Conservation (phyloP, 2,329 filamentous ascomycete genomes). For the Aaosphaeria pasadenensis region DNA sequence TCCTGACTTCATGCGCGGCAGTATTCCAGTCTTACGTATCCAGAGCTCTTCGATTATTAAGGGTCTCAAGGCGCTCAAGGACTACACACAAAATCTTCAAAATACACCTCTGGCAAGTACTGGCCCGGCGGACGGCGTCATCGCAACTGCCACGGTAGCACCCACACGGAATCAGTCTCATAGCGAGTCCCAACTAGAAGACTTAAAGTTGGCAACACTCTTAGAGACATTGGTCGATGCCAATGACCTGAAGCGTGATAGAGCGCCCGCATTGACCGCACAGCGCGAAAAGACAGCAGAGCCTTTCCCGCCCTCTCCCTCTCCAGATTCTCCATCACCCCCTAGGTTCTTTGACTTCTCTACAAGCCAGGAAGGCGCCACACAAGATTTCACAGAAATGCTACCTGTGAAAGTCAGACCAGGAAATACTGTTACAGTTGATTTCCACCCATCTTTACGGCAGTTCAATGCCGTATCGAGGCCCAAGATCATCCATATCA, state of each 20-base stretch:
- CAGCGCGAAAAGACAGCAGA: neutral
- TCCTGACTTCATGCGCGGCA: neutral
- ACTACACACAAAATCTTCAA: neutral
- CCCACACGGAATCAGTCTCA: constrained; percentile 15
- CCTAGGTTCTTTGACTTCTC: constrained; percentile 32
- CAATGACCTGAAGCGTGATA: constrained; percentile 25
- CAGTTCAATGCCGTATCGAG: constrained; percentile 25
- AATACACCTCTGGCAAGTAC: neutral
- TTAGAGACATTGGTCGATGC: constrained; percentile 33
- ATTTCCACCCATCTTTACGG: constrained; percentile 14
- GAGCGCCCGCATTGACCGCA: constrained; percentile 1
- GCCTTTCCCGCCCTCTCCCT: neutral
- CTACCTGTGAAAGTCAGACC: constrained; percentile 15
- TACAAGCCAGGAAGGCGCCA: constrained; percentile 10
- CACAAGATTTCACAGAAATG: constrained; percentile 22
- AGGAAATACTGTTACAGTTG: constrained; percentile 13
- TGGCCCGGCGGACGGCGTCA: neutral
- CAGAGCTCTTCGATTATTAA: neutral
- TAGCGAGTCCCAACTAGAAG: constrained; percentile 32
- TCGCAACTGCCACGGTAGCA: neutral
- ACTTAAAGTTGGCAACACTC: constrained; percentile 33
- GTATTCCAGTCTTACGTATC: neutral
- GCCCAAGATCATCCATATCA: constrained; percentile 70
- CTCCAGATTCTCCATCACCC: neutral
- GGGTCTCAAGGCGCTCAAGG: neutral